Conservation (phyloP, 768 basidiomycete species). For the Kwoniella sp. region DNA sequence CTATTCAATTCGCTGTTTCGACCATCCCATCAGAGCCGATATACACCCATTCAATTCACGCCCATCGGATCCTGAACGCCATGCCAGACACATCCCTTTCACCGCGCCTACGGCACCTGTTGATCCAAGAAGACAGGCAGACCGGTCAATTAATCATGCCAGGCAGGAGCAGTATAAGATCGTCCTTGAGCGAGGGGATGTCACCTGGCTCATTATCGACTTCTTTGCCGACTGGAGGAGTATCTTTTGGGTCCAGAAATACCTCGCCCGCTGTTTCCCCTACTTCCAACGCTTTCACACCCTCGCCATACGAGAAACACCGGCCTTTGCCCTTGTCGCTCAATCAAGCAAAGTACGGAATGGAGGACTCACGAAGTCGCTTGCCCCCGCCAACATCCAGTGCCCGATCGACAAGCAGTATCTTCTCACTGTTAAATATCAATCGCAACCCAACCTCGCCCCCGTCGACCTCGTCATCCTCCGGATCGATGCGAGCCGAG, state of each 20-base stretch:
- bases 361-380: too few relatives aligned
- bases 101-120: constrained; percentile 28
- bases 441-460: constrained; percentile 5
- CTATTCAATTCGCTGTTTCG: too few relatives aligned
- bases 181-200: constrained; percentile 3
- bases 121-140: constrained; percentile 30
- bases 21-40: too few relatives aligned
- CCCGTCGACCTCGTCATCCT: constrained; percentile 17
- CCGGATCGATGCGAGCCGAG: background rate
- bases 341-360: too few relatives aligned
- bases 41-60: too few relatives aligned
- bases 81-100: constrained; percentile 22
- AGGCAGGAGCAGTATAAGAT: background rate
- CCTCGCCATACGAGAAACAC: constrained; percentile 2
- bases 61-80: too few relatives aligned
- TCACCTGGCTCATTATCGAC: background rate
- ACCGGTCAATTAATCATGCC: constrained; percentile 22
- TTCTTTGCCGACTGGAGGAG: background rate
- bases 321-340: background rate
- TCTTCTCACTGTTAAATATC: constrained; percentile 26
- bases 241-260: background rate
- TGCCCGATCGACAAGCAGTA: constrained; percentile 6
- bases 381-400: too few relatives aligned
- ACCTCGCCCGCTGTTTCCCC: constrained; percentile 17
- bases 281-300: constrained; percentile 5